A percentile compares a stretch with the other conserved stretches of the same genome.
phyloP scores from a whole-genome alignment of 2,329 filamentous ascomycete genomes.

The Aureobasidium musti region DNA sequence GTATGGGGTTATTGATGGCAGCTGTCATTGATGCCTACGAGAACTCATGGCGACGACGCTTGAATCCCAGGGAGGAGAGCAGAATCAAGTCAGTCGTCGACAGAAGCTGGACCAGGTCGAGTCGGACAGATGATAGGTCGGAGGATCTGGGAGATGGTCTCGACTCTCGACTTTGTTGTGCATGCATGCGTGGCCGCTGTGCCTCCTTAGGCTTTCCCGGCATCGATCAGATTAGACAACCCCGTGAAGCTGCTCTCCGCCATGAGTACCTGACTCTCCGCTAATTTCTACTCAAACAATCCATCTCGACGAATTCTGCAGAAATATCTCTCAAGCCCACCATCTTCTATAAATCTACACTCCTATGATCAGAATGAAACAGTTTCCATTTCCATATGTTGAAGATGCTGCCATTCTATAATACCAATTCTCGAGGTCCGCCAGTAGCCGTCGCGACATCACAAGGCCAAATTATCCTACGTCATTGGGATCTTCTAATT shows the following conservation, averaged over 20 bases:
- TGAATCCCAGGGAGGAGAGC: constrained; percentile 46
- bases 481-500: background rate
- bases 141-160: background rate
- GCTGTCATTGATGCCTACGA: constrained; percentile 46
- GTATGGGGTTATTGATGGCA: constrained; percentile 30
- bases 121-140: background rate
- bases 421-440: background rate
- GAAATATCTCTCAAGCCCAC: background rate
- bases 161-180: constrained; percentile 19
- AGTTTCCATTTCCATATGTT: background rate
- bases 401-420: background rate
- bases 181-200: constrained; percentile 5
- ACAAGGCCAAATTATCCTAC: constrained; percentile 10
- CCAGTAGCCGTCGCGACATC: background rate
- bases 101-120: background rate
- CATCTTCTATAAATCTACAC: background rate
- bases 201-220: background rate
- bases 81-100: background rate
- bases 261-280: too few relatives aligned
- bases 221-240: constrained; percentile 18
- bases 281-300: background rate
- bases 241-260: background rate
- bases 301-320: background rate
- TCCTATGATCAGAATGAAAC: background rate
- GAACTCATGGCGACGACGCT: constrained; percentile 57